Conservation (phyloP, 192 early-diverging fungal species). For the Haplosporangium gracile region DNA sequence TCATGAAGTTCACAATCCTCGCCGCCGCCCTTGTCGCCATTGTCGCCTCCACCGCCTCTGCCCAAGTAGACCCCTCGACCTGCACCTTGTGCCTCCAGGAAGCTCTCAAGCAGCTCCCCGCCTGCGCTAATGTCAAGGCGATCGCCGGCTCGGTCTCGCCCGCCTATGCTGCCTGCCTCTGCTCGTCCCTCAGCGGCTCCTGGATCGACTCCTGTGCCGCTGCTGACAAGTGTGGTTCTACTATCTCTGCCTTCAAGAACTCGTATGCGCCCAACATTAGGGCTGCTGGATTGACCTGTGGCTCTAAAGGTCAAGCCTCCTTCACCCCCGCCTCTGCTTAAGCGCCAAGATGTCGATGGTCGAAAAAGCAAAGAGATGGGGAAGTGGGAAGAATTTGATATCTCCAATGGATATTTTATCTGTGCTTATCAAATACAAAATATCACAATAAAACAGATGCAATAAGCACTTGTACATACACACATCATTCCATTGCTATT, state of each 20-base stretch:
- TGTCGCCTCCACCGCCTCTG: conserved; percentile 25
- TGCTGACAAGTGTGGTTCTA: conserved; percentile 20
- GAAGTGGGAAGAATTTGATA: no score
- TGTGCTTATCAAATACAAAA: no score
- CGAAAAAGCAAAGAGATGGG: background rate
- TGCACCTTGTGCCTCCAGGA: conserved; percentile 42
- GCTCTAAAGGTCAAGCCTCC: background rate
- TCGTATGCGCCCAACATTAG: conserved; percentile 23
- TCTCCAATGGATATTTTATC: no score
- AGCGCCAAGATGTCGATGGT: background rate
- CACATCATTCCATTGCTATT: background rate
- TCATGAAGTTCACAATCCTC: conserved; percentile 35
- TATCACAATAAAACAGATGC: no score
- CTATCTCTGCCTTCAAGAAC: conserved; percentile 9
- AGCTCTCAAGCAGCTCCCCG: conserved; percentile 26
- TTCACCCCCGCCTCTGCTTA: conserved; percentile 16
- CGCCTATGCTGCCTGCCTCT: conserved; percentile 43
- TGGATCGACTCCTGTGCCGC: conserved; percentile 40
- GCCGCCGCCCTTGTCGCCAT: conserved; percentile 8
- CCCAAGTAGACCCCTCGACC: conserved; percentile 16
- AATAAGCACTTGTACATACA: background rate
- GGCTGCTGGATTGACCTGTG: conserved; percentile 32
- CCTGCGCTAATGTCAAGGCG: conserved; percentile 15
- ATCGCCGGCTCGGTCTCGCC: conserved; percentile 13
- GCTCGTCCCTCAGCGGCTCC: conserved; percentile 26